These are phyloP conservation scores for Geranomyces variabilis DNA, from an alignment of 192 early-diverging fungal genomes.

Conservation along the genomic window DNA sequence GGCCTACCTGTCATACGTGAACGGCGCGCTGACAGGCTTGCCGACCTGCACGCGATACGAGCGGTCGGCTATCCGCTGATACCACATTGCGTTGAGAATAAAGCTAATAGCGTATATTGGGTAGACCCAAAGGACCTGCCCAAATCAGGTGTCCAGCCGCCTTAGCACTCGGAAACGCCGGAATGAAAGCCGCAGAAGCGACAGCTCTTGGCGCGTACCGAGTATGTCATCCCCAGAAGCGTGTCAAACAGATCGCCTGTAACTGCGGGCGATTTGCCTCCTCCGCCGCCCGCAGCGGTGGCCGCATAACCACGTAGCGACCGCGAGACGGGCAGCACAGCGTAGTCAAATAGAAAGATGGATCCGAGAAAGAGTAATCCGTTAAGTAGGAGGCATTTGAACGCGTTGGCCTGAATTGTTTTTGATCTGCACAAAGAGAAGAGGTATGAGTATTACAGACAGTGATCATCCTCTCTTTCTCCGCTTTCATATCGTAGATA, in stretches of 20 bases:
- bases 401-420: constrained; percentile 42
- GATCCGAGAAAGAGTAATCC: constrained; percentile 59
- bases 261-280: no score
- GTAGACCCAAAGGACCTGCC: constrained; percentile 59
- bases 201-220: constrained; percentile 4
- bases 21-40: constrained; percentile 30
- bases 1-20: constrained; percentile 42
- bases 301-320: neutral
- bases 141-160: no score
- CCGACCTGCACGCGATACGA: constrained; percentile 51
- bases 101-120: constrained; percentile 57
- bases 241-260: constrained; percentile 11
- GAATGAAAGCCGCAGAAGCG: neutral
- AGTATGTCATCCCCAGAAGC: constrained; percentile 14
- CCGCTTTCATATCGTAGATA: constrained; percentile 17
- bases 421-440: constrained; percentile 43
- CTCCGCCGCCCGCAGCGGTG: neutral
- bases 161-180: neutral
- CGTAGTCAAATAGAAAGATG: constrained; percentile 48
- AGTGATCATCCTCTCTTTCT: neutral
- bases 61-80: constrained; percentile 60
- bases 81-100: constrained; percentile 57
- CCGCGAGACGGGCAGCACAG: constrained; percentile 27
- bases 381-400: constrained; percentile 56
- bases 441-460: neutral